A percentile compares a stretch with the other conserved stretches of the same genome.
Evolutionary conservation across 1,139 yeast species (phyloP).

Genomic region (Kodamaea fungicola): DNA sequence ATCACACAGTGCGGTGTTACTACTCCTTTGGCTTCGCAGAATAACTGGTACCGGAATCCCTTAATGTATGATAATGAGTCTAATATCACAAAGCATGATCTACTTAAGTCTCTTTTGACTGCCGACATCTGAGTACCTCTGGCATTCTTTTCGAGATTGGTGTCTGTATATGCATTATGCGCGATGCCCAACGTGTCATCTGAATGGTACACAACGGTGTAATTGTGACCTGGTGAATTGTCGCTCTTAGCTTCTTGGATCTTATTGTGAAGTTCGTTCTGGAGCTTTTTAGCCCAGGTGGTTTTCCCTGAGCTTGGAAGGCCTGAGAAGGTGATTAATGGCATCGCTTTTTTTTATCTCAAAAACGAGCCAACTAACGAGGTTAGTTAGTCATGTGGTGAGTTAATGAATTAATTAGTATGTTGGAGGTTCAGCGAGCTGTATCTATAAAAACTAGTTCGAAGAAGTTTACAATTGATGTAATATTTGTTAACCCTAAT

Average conservation of each 20-base stretch:
- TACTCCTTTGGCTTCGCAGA: constrained; percentile 86
- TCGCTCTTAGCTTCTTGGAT: constrained; percentile 36
- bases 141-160: constrained; percentile 72
- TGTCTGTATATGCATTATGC: constrained; percentile 64
- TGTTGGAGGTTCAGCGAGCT: too few relatives aligned
- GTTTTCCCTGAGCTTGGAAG: constrained; percentile 85
- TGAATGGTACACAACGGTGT: constrained; percentile 63
- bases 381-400: too few relatives aligned
- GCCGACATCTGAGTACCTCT: constrained; percentile 87
- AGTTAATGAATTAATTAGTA: too few relatives aligned
- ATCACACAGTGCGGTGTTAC: constrained; percentile 82
- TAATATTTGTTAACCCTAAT: too few relatives aligned
- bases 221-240: constrained; percentile 47
- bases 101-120: constrained; percentile 74
- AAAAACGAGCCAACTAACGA: too few relatives aligned
- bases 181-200: constrained; percentile 77
- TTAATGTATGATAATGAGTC: constrained; percentile 89
- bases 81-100: constrained; percentile 69
- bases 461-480: too few relatives aligned
- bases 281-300: constrained; percentile 60
- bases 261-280: constrained; percentile 42
- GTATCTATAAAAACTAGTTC: too few relatives aligned
- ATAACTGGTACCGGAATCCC: constrained; percentile 91
- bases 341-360: constrained; percentile 68
- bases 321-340: constrained; percentile 79